phyloP scores from a whole-genome alignment of 345 rosid species.

The Citrus cavaleriei region DNA sequence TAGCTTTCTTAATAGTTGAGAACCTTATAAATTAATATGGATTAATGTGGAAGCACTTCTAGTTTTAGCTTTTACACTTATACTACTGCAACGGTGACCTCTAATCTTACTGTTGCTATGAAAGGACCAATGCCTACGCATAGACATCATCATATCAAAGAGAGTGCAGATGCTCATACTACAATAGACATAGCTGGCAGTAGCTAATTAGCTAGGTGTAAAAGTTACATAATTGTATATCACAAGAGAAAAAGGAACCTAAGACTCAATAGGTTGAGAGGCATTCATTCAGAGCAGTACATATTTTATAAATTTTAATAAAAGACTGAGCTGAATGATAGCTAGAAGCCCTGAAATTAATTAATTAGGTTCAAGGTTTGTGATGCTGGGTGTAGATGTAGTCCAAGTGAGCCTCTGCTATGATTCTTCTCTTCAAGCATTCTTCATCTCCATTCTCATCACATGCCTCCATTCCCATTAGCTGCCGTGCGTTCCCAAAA shows the following conservation, averaged over 20 bases:
- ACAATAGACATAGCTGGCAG: background rate
- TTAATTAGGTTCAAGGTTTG: conserved; percentile 38
- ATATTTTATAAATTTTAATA: no score
- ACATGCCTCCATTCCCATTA: conserved; percentile 56
- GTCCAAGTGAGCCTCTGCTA: conserved; percentile 79
- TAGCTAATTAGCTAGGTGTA: background rate
- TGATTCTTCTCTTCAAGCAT: conserved; percentile 53
- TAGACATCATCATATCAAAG: background rate
- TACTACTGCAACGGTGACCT: background rate
- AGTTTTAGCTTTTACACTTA: background rate
- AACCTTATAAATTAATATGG: no score
- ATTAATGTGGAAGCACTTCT: no score
- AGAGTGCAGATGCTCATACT: background rate
- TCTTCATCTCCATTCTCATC: conserved; percentile 46
- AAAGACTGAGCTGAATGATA: no score
- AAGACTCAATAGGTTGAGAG: background rate
- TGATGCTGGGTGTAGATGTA: conserved; percentile 83
- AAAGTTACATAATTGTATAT: background rate
- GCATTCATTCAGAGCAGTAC: background rate
- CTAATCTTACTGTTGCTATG: no score
- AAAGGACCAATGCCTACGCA: background rate
- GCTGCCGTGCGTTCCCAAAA: conserved; percentile 21
- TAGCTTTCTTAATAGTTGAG: no score
- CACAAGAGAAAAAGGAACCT: background rate
- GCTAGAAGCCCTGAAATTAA: background rate